Evolutionary conservation across 1,139 yeast genomes (phyloP).

Genomic region (Nakaseomyces delphensis): DNA sequence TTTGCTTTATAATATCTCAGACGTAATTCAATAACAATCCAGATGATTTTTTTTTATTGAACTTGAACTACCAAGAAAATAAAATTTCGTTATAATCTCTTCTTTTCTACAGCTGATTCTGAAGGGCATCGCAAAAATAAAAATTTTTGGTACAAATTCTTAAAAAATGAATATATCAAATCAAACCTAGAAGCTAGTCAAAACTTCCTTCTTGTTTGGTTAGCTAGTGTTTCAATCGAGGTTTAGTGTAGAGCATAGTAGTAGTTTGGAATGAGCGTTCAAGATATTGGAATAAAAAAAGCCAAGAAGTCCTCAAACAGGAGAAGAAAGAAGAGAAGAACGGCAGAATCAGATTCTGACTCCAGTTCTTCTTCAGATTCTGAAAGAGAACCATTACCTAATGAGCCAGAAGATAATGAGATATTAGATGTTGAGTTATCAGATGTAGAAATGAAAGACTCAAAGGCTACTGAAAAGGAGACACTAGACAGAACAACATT

Average conservation of each 20-base stretch:
- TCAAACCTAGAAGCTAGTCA: background rate
- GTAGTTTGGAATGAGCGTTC: constrained; percentile 20
- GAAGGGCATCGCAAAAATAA: background rate
- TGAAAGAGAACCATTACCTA: constrained; percentile 21
- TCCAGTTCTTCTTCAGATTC: constrained; percentile 33
- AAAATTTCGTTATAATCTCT: too few relatives aligned
- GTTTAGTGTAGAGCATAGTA: too few relatives aligned
- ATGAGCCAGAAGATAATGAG: constrained; percentile 11
- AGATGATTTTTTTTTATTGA: too few relatives aligned
- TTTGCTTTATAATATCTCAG: too few relatives aligned
- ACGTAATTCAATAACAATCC: too few relatives aligned
- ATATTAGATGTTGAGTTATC: constrained; percentile 33
- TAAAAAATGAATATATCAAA: constrained; percentile 4
- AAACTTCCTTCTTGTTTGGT: background rate
- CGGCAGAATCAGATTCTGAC: constrained; percentile 48
- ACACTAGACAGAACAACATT: constrained; percentile 17
- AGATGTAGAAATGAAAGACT: constrained; percentile 33
- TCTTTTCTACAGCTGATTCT: background rate
- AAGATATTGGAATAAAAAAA: constrained; percentile 15
- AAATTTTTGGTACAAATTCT: background rate
- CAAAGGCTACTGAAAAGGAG: constrained; percentile 7
- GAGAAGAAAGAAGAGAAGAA: constrained; percentile 73
- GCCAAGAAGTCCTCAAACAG: constrained; percentile 26
- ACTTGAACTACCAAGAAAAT: too few relatives aligned
- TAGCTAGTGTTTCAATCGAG: background rate